Conservation (phyloP, 1,139 yeast species). For the Torulaspora globosa region DNA sequence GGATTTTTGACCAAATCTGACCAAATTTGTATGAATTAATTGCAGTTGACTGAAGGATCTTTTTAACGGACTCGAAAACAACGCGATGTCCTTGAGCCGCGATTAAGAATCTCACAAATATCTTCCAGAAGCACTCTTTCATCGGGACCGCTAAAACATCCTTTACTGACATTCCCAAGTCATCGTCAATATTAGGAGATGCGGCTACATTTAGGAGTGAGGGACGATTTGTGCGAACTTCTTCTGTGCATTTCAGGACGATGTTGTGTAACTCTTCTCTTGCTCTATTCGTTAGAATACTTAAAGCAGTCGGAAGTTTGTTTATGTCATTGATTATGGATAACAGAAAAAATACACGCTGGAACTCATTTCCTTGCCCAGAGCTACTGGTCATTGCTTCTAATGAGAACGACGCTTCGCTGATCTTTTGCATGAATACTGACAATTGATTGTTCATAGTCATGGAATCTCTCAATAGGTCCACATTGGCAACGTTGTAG, state of each 20-base stretch:
- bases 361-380: slow-evolving; percentile 17
- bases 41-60: slow-evolving; percentile 33
- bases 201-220: slow-evolving; percentile 37
- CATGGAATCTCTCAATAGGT: slow-evolving; percentile 49
- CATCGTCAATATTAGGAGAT: slow-evolving; percentile 23
- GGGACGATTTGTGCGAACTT: slow-evolving; percentile 53
- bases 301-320: slow-evolving; percentile 58
- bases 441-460: slow-evolving; percentile 43
- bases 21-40: slow-evolving; percentile 44
- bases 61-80: slow-evolving; percentile 51
- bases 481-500: slow-evolving; percentile 55
- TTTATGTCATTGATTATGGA: slow-evolving; percentile 60
- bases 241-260: slow-evolving; percentile 60
- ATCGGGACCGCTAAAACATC: slow-evolving; percentile 57
- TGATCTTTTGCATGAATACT: slow-evolving; percentile 20
- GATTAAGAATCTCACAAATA: slow-evolving; percentile 58
- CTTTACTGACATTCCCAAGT: slow-evolving; percentile 36
- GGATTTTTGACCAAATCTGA: slow-evolving; percentile 55
- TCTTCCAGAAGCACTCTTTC: slow-evolving; percentile 64
- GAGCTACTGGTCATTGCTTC: not conserved
- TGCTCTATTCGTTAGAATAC: slow-evolving; percentile 48
- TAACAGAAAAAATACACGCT: slow-evolving; percentile 41
- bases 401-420: slow-evolving; percentile 1
- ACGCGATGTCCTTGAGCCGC: slow-evolving; percentile 70
- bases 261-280: slow-evolving; percentile 50